phyloP scores from a whole-genome alignment of 2,329 filamentous ascomycete genomes.

The Lasiodiplodia hormozganensis region DNA sequence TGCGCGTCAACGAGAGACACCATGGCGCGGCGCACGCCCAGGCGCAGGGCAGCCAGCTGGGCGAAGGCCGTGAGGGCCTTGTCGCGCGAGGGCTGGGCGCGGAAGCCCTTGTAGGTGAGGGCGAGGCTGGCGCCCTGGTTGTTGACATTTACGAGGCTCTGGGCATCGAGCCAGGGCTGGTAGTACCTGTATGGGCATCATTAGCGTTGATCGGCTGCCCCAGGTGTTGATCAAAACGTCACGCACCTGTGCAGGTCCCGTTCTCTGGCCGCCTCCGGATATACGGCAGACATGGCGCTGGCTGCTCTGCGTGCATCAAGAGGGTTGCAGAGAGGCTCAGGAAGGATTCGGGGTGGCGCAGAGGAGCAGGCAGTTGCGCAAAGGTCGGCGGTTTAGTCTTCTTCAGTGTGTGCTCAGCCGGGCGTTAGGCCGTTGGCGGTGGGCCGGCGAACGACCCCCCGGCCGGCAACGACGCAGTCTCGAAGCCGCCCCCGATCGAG shows the following conservation, averaged over 20 bases:
- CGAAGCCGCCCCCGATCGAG: slow-evolving; percentile 1
- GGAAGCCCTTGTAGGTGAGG: slow-evolving; percentile 38
- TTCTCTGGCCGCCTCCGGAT: slow-evolving; percentile 31
- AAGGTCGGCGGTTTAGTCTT: background rate
- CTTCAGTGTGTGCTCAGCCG: slow-evolving; percentile 6
- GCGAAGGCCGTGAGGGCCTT: slow-evolving; percentile 43
- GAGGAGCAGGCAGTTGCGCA: background rate
- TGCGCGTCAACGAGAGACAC: slow-evolving; percentile 46
- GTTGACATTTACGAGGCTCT: slow-evolving; percentile 39
- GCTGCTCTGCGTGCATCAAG: slow-evolving; percentile 1
- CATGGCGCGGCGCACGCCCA: slow-evolving; percentile 43
- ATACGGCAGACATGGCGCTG: slow-evolving; percentile 19
- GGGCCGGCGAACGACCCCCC: background rate
- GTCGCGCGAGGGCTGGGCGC: slow-evolving; percentile 33
- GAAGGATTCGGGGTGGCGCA: background rate
- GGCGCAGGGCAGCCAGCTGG: slow-evolving; percentile 45
- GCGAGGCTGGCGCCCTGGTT: slow-evolving; percentile 37
- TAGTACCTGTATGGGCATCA: slow-evolving; percentile 38
- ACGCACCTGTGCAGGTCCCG: slow-evolving; percentile 30
- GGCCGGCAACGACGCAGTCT: background rate
- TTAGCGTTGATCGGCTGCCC: slow-evolving; percentile 15
- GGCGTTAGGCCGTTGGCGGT: background rate
- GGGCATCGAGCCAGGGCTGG: slow-evolving; percentile 46
- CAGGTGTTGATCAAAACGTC: slow-evolving; percentile 14
- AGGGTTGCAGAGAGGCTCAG: background rate